Conservation (phyloP, 495 filamentous ascomycete species). For the Penicillium paxilli region DNA sequence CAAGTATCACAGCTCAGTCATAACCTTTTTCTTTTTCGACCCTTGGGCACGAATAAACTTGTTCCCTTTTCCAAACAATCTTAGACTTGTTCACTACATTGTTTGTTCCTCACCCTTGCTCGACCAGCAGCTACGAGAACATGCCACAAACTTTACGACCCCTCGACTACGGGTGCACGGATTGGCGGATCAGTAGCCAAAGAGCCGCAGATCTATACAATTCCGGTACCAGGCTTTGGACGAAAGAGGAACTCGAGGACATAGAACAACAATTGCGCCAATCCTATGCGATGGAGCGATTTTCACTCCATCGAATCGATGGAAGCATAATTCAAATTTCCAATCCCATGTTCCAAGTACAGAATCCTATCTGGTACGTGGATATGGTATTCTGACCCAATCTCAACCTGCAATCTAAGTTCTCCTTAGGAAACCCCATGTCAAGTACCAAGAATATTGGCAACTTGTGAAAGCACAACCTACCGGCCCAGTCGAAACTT, state of each 20-base stretch:
- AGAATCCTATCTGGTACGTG: constrained; percentile 41
- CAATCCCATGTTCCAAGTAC: constrained; percentile 39
- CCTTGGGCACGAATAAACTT: constrained; percentile 11
- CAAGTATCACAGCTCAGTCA: constrained; percentile 12
- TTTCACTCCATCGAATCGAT: constrained; percentile 39
- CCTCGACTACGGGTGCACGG: constrained; percentile 35
- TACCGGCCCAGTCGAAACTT: constrained; percentile 29
- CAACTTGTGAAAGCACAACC: constrained; percentile 30
- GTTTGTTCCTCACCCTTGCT: constrained; percentile 21
- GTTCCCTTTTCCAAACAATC: constrained; percentile 10
- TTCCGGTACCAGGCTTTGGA: constrained; percentile 37
- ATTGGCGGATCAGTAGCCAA: constrained; percentile 39
- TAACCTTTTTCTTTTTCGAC: constrained; percentile 14
- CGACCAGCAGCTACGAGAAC: constrained; percentile 21
- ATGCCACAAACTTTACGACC: constrained; percentile 29
- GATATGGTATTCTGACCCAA: constrained; percentile 19
- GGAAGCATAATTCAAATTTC: constrained; percentile 32
- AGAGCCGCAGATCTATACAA: constrained; percentile 37
- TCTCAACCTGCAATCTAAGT: constrained; percentile 24
- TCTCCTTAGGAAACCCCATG: constrained; percentile 29
- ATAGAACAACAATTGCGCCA: constrained; percentile 38
- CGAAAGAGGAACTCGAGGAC: constrained; percentile 34
- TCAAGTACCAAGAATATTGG: constrained; percentile 34
- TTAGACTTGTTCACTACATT: constrained; percentile 13
- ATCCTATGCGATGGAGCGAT: constrained; percentile 29